Conservation (phyloP, 495 filamentous ascomycete genomes). For the Evansstolkia leycettana region DNA sequence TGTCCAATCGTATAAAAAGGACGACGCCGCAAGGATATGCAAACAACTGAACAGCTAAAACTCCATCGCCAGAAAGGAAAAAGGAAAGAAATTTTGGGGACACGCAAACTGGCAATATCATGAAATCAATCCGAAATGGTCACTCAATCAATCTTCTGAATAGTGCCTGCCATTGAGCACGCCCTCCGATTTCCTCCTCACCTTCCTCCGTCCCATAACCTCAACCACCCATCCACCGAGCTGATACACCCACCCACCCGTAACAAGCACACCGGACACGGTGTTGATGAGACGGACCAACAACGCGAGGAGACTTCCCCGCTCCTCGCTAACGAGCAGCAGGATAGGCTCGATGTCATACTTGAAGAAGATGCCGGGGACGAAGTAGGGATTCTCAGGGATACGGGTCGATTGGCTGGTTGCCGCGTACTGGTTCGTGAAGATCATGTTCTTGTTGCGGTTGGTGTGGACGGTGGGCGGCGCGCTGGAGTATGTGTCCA, state of each 20-base stretch:
- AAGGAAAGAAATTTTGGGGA: no score
- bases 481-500: constrained; percentile 23
- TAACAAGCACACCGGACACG: constrained; percentile 48
- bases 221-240: constrained; percentile 41
- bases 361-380: constrained; percentile 96
- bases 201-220: constrained; percentile 20
- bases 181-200: constrained; percentile 36
- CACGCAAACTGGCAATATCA: no score
- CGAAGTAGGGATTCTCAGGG: constrained; percentile 43
- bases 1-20: no score
- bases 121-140: no score
- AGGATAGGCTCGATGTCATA: constrained; percentile 97
- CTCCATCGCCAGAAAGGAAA: no score
- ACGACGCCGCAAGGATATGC: no score
- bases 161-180: constrained; percentile 45
- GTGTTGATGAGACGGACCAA: constrained; percentile 64
- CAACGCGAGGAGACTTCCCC: constrained; percentile 60
- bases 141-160: constrained; percentile 21
- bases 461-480: constrained; percentile 10
- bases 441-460: constrained; percentile 44
- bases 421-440: constrained; percentile 97
- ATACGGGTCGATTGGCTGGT: constrained; percentile 67
- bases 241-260: constrained; percentile 52
- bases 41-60: no score
- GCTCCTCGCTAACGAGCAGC: constrained; percentile 70